Conservation (phyloP, 73 alveolate genomes). For the Vitrella brassicaformis region DNA sequence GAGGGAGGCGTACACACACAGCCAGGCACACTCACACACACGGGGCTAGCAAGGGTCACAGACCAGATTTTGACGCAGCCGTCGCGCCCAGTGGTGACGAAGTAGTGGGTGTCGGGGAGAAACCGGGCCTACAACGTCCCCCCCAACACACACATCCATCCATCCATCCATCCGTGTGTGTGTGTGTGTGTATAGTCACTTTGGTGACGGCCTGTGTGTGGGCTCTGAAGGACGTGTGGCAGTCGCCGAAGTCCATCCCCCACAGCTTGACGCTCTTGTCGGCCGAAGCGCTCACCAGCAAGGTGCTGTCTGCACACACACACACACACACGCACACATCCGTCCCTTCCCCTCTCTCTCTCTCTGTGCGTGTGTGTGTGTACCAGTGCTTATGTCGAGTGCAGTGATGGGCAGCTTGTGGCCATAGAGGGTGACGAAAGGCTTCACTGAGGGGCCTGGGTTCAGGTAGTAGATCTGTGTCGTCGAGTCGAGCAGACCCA, state of each 20-base stretch:
- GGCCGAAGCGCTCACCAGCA: conserved; percentile 68
- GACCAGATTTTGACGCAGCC: too few relatives aligned
- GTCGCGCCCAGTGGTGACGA: too few relatives aligned
- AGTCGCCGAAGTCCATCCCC: conserved; percentile 93
- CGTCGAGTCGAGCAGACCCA: conserved; percentile 72
- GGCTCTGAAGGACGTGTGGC: conserved; percentile 59
- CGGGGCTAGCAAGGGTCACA: too few relatives aligned
- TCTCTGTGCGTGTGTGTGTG: too few relatives aligned
- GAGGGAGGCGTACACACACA: too few relatives aligned
- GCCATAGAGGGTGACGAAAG: conserved; percentile 71
- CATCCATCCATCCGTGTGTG: neutral
- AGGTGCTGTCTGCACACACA: conserved; percentile 64
- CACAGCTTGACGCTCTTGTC: conserved; percentile 86
- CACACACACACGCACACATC: too few relatives aligned
- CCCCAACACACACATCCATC: too few relatives aligned
- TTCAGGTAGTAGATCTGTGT: conserved; percentile 55
- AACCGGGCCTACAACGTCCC: too few relatives aligned
- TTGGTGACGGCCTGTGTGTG: neutral
- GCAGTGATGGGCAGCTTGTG: conserved; percentile 77
- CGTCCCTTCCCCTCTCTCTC: too few relatives aligned
- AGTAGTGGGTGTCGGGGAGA: too few relatives aligned
- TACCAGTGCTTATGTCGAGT: conserved; percentile 68
- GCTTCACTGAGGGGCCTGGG: conserved; percentile 61
- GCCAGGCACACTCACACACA: too few relatives aligned
- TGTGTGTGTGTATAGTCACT: neutral